Evolutionary conservation across 2,329 filamentous ascomycete genomes (phyloP), one percentile per base, ranked within the genome.

Genomic region (Madurella mycetomatis): DNA sequence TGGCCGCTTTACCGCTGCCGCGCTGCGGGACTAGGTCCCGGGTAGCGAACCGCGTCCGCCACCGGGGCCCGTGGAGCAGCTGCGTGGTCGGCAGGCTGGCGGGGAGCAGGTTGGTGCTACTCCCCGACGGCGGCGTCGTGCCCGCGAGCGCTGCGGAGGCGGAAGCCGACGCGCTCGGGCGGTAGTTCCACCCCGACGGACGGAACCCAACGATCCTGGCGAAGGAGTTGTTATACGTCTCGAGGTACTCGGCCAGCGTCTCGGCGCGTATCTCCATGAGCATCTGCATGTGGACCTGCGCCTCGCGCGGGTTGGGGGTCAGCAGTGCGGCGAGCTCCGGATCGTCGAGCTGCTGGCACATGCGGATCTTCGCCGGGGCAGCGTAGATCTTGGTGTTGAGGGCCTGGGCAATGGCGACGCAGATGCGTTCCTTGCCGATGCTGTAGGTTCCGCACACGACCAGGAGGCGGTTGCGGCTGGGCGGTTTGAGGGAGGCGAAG

Each of bases 281-380:
- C 64, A 88, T 91, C 64, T 96, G 95, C 92, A 99, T 96, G 72
- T 99, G 94, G 0, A 99, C 91, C 70, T 97, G 92, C 0, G 94
- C 94, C 64, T 90, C 88, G 18, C 81, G 74, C 0, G 94, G 91
- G 66, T 96, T 76, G 8, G 79, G 78, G 0, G 94, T 99, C 64
- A 99, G 80, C 4, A 90, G 80, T 0, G 81, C 79, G 25, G 85
- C 77, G 4, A 99, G 80, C 66, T 96, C 92, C 0, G 87, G 79
- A 66, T 97, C 92, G 66, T 91, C 91, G 0, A 99, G 81, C 60
- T 90, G 90, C 18, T 82, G 79, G 71, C 90, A 92, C 25, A 97
- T 90, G 59, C 85, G 84, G 68, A 90, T 87, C 72, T 99, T 99
- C 50, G 81, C 78, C 0, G 90, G 76, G 1, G 90, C 84, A 0